These are phyloP conservation scores for Cladosporium sphaerospermum DNA, from an alignment of 2,329 filamentous ascomycete genomes.

Conservation along the genomic window DNA sequence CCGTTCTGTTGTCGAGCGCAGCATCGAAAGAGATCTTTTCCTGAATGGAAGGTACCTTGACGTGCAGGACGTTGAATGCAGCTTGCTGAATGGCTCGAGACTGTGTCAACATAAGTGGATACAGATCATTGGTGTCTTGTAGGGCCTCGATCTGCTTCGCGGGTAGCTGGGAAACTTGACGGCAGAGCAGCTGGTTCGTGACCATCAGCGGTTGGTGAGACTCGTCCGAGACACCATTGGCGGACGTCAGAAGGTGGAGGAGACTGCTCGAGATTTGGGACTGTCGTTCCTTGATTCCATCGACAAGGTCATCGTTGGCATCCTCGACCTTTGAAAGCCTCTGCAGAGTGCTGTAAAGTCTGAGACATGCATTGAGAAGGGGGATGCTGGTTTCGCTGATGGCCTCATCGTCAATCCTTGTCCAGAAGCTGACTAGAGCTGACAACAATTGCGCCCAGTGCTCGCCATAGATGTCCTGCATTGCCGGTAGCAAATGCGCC, in stretches of 20 bases:
- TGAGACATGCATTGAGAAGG: constrained; percentile 64
- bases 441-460: constrained; percentile 62
- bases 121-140: constrained; percentile 60
- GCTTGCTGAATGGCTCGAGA: constrained; percentile 71
- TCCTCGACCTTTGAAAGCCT: constrained; percentile 52
- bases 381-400: constrained; percentile 21
- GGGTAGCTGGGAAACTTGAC: constrained; percentile 61
- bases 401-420: constrained; percentile 5
- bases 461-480: constrained; percentile 77
- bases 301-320: constrained; percentile 78
- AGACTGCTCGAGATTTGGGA: constrained; percentile 52
- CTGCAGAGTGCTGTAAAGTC: constrained; percentile 60
- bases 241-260: constrained; percentile 54
- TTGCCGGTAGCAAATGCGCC: constrained; percentile 58
- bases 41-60: constrained; percentile 69
- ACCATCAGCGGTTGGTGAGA: constrained; percentile 64
- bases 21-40: constrained; percentile 76
- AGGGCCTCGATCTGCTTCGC: constrained; percentile 48
- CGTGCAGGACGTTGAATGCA: constrained; percentile 73
- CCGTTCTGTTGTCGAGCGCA: constrained; percentile 63
- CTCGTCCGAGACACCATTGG: constrained; percentile 42
- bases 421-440: constrained; percentile 34
- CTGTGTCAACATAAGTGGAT: constrained; percentile 67
- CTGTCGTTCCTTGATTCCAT: constrained; percentile 61
- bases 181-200: constrained; percentile 66